Base-by-base conservation (phyloP, 2,329 filamentous ascomycete species). In the Pestalotiopsis sp. region DNA sequence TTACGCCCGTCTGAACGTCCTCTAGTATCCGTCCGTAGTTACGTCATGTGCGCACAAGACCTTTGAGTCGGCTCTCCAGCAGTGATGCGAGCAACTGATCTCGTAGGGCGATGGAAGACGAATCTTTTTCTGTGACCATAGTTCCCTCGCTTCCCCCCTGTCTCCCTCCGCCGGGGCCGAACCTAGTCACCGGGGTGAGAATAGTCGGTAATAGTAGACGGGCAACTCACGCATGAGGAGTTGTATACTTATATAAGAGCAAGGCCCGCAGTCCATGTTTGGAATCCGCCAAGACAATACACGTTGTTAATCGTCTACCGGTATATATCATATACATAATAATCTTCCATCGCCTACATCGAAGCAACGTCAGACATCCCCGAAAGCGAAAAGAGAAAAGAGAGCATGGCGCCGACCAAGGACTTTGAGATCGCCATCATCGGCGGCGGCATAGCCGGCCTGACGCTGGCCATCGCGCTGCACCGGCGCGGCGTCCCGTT, bases 391-490 rank as follows among this genome's bases (percentile, higher is more conserved):
- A 36, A 36, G 2, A 5, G 6, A 58, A 58, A 58, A 58, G 3
- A 17, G 14, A 36, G 17, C 27, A 62, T 62, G 59, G 12, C 59
- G 17, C 27, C 59, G n/a, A n/a, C 41, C 63, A 74, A 76, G 61
- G 72, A 73, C 52, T 76, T 80, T 66, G 71, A 77, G 63, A 68
- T 82, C 60, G 80, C 80, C 68, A 78, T 82, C 41, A 73, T 82
- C 25, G 85, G 74, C 74, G 82, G 73, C 72, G 84, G 74, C 74
- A 84, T 75, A 70, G 83, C 76, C 68, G 81, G 80, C 12, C 70
- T 81, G 0, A 78, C 76, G 5, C 74, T 82, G 7, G 78, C 80
- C 2, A 76, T 82, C 31, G 72, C 71, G 17, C 76, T 82, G 5
- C 70, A 74, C 14, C 68, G 72, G 63, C 76, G 78, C 39, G 68